Conservation (phyloP, 495 filamentous ascomycete genomes). For the Tuber umbilicatum region DNA sequence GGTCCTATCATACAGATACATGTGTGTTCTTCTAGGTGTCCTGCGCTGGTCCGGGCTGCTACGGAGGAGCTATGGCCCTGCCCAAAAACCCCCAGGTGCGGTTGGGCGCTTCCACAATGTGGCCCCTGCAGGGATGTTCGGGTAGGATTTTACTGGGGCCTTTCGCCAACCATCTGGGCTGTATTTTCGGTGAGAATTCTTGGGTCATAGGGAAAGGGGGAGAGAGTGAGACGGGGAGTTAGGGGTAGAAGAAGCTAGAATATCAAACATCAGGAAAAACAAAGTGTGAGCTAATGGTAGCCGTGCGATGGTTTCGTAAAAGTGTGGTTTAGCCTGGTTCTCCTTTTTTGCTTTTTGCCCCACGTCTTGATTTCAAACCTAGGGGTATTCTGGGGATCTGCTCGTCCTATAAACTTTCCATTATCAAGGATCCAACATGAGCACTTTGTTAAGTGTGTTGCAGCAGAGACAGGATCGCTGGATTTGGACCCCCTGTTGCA, state of each 20-base stretch:
- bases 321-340: neutral
- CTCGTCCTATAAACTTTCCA: neutral
- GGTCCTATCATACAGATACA: neutral
- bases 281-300: neutral
- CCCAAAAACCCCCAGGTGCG: neutral
- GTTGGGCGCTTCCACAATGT: neutral
- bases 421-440: neutral
- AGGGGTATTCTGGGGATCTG: neutral
- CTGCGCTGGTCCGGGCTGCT: neutral
- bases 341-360: neutral
- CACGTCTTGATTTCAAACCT: neutral
- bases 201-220: neutral
- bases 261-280: neutral
- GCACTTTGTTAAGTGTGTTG: neutral
- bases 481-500: neutral
- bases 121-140: neutral
- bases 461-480: neutral
- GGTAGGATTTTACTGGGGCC: neutral
- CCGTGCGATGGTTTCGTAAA: neutral
- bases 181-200: neutral
- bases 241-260: neutral
- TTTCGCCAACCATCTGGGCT: neutral
- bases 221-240: neutral
- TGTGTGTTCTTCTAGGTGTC: neutral
- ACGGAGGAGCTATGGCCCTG: neutral